Conservation (phyloP, 176 grass and related monocot species). For the Zea luxurians region DNA sequence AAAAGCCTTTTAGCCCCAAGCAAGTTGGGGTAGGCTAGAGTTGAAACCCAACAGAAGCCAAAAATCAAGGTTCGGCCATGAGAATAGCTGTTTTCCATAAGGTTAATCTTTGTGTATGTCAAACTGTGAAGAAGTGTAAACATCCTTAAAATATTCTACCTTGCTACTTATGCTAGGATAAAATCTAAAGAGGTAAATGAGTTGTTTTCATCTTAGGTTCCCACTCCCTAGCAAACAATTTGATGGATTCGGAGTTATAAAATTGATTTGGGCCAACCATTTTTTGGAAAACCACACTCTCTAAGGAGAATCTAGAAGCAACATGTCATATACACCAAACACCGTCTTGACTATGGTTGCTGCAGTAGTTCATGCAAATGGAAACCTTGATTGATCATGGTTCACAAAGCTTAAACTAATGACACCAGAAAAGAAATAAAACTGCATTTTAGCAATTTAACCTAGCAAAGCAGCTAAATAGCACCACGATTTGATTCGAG, state of each 20-base stretch:
- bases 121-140: neutral
- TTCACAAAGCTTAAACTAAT: neutral
- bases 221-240: neutral
- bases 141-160: neutral
- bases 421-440: neutral
- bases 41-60: too few relatives aligned
- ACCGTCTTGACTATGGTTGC: neutral
- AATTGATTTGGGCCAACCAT: neutral
- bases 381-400: neutral
- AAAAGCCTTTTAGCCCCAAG: too few relatives aligned
- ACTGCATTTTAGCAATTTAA: neutral
- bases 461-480: neutral
- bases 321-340: neutral
- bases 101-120: too few relatives aligned
- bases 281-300: neutral
- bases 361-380: neutral
- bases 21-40: too few relatives aligned
- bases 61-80: too few relatives aligned
- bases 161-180: constrained; percentile 6
- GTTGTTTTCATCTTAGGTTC: constrained; percentile 8
- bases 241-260: neutral
- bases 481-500: neutral
- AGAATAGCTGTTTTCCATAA: too few relatives aligned
- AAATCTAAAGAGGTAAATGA: neutral
- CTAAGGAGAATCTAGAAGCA: constrained; percentile 3